Evolutionary conservation across 2,329 filamentous ascomycete species (phyloP), one percentile per base, ranked within the genome.

Genomic region (Leptographium radiaticola): DNA sequence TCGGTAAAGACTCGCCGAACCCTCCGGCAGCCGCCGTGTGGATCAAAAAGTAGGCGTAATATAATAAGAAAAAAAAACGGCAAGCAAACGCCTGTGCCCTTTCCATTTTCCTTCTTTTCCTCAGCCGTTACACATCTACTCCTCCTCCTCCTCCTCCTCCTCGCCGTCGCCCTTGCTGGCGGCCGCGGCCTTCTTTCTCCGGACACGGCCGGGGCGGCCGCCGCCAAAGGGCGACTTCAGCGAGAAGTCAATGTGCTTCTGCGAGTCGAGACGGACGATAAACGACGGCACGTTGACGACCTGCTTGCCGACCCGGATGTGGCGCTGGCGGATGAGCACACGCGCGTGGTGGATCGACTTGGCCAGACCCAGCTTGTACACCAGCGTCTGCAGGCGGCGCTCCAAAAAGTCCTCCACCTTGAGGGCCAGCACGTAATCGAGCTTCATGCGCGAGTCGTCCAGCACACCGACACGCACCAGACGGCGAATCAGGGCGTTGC

Each of bases 181-280:
- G 65, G 93, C 88, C 80, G 89, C 91, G 74, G 90, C 88, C 90
- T 97, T 98, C 93, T 97, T 98, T 83, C 93, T 94, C 76, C 89
- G 85, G 70, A 96, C 91, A 83, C 93, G 93, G 66, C 93, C 93
- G 68, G 89, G 89, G 67, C 93, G 90, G 71, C 93, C 93, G 72
- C 90, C 90, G 76, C 93, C 93, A 69, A 95, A 96, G 72, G 93
- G 91, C 71, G 91, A 97, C 76, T 86, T 94, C 63, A 98, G 84
- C 61, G 93, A 82, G 74, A 98, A 97, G 82, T 98, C 93, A 69
- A 98, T 97, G 86, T 98, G 93, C 88, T 98, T 98, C 86, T 98
- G 93, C 68, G 90, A 96, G 82, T 98, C 93, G 70, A 98, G 89
- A 78, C 93, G 93, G 75, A 98, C 93, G 72, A 98, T 86, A 86